Percentiles rank a stretch among this genome's conserved stretches.
phyloP scores from a whole-genome alignment of 2,329 filamentous ascomycete species.

The Penicillium sp. region DNA sequence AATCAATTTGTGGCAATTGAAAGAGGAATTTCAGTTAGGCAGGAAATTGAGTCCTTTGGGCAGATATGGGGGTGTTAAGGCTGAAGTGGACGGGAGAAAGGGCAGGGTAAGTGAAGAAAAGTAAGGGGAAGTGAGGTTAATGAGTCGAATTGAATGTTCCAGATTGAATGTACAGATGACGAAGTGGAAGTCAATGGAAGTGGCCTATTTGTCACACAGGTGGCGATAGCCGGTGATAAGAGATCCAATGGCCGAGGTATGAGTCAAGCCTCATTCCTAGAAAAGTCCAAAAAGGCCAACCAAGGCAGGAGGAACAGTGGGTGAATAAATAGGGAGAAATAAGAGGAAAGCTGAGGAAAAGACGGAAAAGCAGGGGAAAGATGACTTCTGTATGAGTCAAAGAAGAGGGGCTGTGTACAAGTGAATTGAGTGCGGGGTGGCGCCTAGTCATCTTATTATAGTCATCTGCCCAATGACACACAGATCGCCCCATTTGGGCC shows the following conservation, averaged over 20 bases:
- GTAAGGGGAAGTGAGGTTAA: background rate
- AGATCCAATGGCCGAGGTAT: constrained; percentile 15
- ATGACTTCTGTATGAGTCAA: constrained; percentile 3
- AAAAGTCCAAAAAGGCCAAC: background rate
- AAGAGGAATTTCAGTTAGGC: background rate
- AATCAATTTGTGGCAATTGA: background rate
- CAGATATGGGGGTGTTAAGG: background rate
- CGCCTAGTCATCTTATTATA: constrained; percentile 4
- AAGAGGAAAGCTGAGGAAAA: background rate
- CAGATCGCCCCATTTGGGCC: constrained; percentile 15
- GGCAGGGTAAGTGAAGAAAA: background rate
- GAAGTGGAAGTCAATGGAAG: constrained; percentile 22
- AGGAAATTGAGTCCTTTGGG: background rate
- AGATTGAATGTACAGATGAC: background rate
- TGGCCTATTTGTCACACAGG: constrained; percentile 22
- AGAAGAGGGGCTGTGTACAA: background rate
- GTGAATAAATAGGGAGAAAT: background rate
- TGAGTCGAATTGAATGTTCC: background rate
- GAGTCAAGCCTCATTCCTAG: background rate
- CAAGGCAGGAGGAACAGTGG: background rate
- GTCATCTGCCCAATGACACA: constrained; percentile 10
- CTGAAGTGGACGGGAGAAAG: background rate
- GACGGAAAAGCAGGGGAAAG: background rate
- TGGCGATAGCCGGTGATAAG: constrained; percentile 24
- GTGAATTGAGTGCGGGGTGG: constrained; percentile 21